Percentiles rank a stretch among this genome's conserved stretches.
phyloP scores from a whole-genome alignment of 371 early-diverging fungal genomes.

The Mycotypha africana region DNA sequence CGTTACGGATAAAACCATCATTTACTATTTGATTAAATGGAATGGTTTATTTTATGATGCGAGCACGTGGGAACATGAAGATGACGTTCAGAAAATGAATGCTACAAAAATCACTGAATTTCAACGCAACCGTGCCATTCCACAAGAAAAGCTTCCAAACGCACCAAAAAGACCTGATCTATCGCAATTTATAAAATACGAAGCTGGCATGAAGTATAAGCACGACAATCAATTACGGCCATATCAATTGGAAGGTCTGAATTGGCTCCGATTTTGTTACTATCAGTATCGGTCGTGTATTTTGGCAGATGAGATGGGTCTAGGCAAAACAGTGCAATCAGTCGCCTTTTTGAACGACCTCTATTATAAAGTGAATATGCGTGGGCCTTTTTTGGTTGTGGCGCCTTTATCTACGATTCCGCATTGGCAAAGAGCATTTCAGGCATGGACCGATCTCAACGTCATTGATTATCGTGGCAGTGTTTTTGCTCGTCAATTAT shows the following conservation, averaged over 20 bases:
- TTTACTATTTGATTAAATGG: slow-evolving; percentile 91
- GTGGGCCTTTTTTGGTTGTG: slow-evolving; percentile 66
- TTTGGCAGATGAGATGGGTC: slow-evolving; percentile 82
- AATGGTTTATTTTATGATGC: slow-evolving; percentile 76
- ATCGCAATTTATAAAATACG: slow-evolving; percentile 52
- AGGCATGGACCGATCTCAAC: slow-evolving; percentile 68
- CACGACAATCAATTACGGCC: slow-evolving; percentile 62
- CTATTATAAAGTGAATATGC: slow-evolving; percentile 48
- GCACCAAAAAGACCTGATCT: slow-evolving; percentile 43
- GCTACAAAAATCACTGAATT: slow-evolving; percentile 52
- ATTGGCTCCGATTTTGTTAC: slow-evolving; percentile 70
- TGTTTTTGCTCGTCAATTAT: slow-evolving; percentile 39
- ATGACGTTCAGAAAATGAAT: slow-evolving; percentile 58
- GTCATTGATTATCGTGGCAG: slow-evolving; percentile 68
- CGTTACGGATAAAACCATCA: slow-evolving; percentile 38
- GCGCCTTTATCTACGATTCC: slow-evolving; percentile 71
- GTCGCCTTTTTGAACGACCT: slow-evolving; percentile 64
- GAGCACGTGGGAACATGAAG: slow-evolving; percentile 80
- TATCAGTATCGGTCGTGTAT: slow-evolving; percentile 59
- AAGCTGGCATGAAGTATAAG: slow-evolving; percentile 42
- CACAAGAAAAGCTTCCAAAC: slow-evolving; percentile 32
- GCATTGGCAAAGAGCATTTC: slow-evolving; percentile 70
- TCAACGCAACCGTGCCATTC: slow-evolving; percentile 31
- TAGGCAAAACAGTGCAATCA: slow-evolving; percentile 76
- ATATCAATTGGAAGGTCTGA: slow-evolving; percentile 67